Base-by-base conservation (phyloP, 2,329 filamentous ascomycete genomes). In the Teratosphaeria zuluensis region DNA sequence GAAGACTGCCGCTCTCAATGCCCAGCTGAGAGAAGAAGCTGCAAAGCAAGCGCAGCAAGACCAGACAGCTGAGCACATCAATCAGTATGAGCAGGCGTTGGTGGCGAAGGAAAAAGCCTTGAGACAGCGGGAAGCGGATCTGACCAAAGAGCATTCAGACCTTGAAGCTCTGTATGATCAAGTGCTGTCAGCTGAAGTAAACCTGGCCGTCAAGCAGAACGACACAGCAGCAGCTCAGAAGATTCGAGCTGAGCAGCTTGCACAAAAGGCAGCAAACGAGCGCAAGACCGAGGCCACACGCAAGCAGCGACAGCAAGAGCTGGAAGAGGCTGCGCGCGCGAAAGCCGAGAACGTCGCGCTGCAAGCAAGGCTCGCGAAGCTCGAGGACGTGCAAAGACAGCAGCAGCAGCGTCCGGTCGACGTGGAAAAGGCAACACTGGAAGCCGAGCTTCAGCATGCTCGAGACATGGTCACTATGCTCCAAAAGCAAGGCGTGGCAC, bases 251-350 rank as follows among this genome's bases (percentile, higher is more conserved):
- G 56, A 58, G 24, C 51, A 48, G 24, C 51, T 38, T 6, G 56
- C 56, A n/a, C 56, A 54, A 19, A 51, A 51, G 28, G 21, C 28
- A 12, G 53, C 53, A 12, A 38, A 54, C 12, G 51, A 62, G 48
- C 55, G 54, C 21, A 62, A 62, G 54, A 59, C 55, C 46, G 60
- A 56, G 14, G 56, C 53, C 12, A 54, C 54, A 4, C 51, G 55
- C 11, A 48, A 59, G 31, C 54, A 56, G 33, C 51, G 51, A 21
- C 51, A 58, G 56, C 19, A 48, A 7, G 56, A 54, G 56, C 56
- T 54, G 51, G 56, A 51, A 7, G 46, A 56, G 24, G 21, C 31
- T 35, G 55, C 55, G 3, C 48, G 52, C 30, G 21, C 33, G 14
- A 56, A 56, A 24, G 55, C 55, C 9, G 55, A 56, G 30, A 56